Evolutionary conservation across 768 basidiomycete species (phyloP).

Genomic region (Mycena vitilis): DNA sequence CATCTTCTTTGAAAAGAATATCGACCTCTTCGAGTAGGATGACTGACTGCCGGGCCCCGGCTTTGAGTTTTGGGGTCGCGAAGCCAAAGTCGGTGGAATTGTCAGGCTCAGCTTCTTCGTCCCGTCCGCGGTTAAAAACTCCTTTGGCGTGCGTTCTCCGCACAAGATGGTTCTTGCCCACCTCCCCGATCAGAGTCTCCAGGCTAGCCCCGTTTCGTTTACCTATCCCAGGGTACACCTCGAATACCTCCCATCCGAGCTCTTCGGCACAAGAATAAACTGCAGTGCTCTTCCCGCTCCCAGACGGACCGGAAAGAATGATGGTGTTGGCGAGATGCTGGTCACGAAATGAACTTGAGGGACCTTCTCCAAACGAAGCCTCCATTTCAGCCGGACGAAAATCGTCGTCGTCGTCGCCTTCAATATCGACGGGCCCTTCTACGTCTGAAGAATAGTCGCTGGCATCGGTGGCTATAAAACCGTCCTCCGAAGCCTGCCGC

Average conservation of each 20-base stretch:
- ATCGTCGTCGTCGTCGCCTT: constrained; percentile 63
- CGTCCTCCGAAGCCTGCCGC: constrained; percentile 43
- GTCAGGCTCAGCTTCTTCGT: constrained; percentile 28
- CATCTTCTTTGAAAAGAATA: constrained; percentile 88
- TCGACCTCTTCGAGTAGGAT: constrained; percentile 97
- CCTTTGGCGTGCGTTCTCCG: constrained; percentile 44
- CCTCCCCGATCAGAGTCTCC: constrained; percentile 87
- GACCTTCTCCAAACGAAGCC: constrained; percentile 43
- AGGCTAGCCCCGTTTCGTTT: constrained; percentile 84
- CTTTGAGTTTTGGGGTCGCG: constrained; percentile 37
- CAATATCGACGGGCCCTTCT: constrained; percentile 12
- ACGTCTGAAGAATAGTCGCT: constrained; percentile 35
- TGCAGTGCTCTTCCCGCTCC: constrained; percentile 91
- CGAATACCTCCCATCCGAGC: constrained; percentile 95
- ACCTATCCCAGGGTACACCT: constrained; percentile 97
- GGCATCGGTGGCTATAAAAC: constrained; percentile 48
- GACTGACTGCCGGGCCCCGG: constrained; percentile 74
- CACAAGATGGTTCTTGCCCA: constrained; percentile 92
- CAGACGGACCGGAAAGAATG: constrained; percentile 83
- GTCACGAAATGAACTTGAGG: constrained; percentile 47
- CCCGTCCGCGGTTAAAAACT: constrained; percentile 17
- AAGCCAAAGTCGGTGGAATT: constrained; percentile 41
- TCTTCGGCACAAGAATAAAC: constrained; percentile 96
- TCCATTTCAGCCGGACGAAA: constrained; percentile 51
- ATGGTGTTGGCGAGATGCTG: constrained; percentile 83